Evolutionary conservation across 208 protist species (phyloP).

Genomic region (Trypanosoma rangeli): DNA sequence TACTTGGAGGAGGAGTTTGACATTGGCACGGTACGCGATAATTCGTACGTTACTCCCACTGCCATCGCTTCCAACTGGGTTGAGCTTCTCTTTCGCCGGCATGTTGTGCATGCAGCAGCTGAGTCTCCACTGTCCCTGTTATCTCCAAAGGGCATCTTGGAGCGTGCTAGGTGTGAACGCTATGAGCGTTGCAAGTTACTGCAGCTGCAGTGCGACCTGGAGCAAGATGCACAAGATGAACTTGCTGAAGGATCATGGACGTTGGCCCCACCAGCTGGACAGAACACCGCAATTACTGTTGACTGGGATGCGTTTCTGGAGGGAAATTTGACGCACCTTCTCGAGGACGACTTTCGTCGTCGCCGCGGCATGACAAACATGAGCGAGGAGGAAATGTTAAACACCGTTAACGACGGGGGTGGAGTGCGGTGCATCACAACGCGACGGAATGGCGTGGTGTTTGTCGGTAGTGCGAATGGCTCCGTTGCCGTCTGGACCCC

Average conservation of each 20-base stretch:
- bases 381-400: constrained; percentile 18
- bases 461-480: constrained; percentile 63
- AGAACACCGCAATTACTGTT: constrained; percentile 14
- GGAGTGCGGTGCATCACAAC: constrained; percentile 48
- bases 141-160: constrained; percentile 51
- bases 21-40: constrained; percentile 1
- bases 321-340: constrained; percentile 43
- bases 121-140: constrained; percentile 64
- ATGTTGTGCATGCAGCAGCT: constrained; percentile 49
- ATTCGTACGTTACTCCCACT: constrained; percentile 1
- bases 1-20: constrained; percentile 25
- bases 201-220: constrained; percentile 13
- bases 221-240: not conserved
- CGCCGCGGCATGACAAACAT: constrained; percentile 32
- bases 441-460: constrained; percentile 67
- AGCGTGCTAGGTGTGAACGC: constrained; percentile 68
- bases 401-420: constrained; percentile 5
- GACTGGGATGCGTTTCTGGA: constrained; percentile 72
- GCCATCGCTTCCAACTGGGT: constrained; percentile 56
- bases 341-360: constrained; percentile 44
- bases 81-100: constrained; percentile 68
- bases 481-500: constrained; percentile 70
- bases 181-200: constrained; percentile 34
- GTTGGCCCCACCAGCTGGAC: not conserved
- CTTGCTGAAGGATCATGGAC: not conserved